Conservation (phyloP, 2,329 filamentous ascomycete genomes). For the Colletotrichum cuscutae region DNA sequence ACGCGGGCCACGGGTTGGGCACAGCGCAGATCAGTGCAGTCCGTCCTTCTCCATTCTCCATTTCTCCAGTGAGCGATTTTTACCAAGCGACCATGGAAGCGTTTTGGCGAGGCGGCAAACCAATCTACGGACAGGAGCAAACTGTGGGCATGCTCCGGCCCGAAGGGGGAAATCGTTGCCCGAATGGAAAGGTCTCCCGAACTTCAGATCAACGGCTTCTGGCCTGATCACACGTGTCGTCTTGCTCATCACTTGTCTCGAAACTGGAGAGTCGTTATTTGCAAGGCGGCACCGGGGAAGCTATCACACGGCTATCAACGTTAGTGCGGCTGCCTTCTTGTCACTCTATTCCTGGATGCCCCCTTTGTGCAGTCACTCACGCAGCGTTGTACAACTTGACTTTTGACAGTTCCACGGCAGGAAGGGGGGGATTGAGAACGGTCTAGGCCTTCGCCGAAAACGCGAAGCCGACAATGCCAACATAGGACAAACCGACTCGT, state of each 20-base stretch:
- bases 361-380: background rate
- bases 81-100: background rate
- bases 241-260: background rate
- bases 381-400: background rate
- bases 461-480: background rate
- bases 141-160: constrained; percentile 13
- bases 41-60: background rate
- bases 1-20: background rate
- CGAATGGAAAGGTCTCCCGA: constrained; percentile 10
- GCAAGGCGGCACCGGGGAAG: background rate
- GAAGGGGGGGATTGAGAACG: background rate
- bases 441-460: background rate
- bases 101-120: background rate
- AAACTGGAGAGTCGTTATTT: background rate
- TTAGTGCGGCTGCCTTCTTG: background rate
- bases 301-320: background rate
- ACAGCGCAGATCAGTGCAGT: background rate
- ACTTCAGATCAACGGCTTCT: background rate
- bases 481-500: background rate
- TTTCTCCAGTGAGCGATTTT: constrained; percentile 21
- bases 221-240: background rate
- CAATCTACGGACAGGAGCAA: background rate
- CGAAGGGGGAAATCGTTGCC: constrained; percentile 18
- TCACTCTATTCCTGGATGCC: background rate
- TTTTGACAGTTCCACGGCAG: background rate